These are phyloP conservation scores for Sungouiozyma intestinalis DNA, from an alignment of 805 yeast species.

Conservation along the genomic window DNA sequence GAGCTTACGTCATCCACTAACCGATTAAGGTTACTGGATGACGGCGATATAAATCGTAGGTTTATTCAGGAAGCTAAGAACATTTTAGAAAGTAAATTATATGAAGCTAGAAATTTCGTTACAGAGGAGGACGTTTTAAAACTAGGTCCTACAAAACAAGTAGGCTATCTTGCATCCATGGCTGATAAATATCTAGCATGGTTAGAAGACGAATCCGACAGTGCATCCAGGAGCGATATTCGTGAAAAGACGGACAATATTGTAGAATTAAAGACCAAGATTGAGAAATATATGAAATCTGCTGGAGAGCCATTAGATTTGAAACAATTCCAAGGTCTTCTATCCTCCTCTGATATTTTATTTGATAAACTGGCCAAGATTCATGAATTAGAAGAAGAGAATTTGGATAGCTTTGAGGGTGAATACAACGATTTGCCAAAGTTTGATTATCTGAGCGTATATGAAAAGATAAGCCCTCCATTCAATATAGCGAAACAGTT, in stretches of 20 bases:
- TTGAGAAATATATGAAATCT: constrained; percentile 34
- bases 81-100: constrained; percentile 61
- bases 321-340: constrained; percentile 35
- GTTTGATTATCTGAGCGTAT: constrained; percentile 44
- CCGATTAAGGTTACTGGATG: constrained; percentile 45
- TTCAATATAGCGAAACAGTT: constrained; percentile 9
- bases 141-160: constrained; percentile 33
- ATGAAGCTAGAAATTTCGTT: constrained; percentile 51
- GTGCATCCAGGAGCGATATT: constrained; percentile 26
- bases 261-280: constrained; percentile 20
- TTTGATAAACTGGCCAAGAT: constrained; percentile 35
- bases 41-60: constrained; percentile 37
- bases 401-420: constrained; percentile 33
- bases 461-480: constrained; percentile 33
- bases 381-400: constrained; percentile 36
- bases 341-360: constrained; percentile 34
- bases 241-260: constrained; percentile 9
- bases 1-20: constrained; percentile 25
- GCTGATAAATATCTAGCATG: constrained; percentile 54
- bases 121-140: constrained; percentile 40
- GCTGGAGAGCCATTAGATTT: constrained; percentile 37
- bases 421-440: constrained; percentile 33
- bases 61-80: constrained; percentile 55
- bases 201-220: constrained; percentile 63
- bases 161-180: constrained; percentile 29